These are phyloP conservation scores for Moesziomyces parantarcticus DNA, from an alignment of 1,284 basidiomycete genomes.

Conservation along the genomic window DNA sequence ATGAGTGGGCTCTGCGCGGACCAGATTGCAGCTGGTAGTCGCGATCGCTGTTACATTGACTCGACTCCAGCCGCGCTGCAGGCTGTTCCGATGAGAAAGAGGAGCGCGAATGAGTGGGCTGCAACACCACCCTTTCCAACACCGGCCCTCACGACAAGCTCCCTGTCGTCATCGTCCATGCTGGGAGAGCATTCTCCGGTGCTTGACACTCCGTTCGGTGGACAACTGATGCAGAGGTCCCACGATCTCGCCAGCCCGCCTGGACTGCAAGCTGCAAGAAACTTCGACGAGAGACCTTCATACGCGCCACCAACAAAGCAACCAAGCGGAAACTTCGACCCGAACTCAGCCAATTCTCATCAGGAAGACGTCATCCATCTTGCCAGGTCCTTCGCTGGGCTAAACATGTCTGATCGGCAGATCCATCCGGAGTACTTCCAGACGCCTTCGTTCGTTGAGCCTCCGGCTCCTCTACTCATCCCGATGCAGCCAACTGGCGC, in stretches of 20 bases:
- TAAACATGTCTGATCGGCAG: slow-evolving; percentile 11
- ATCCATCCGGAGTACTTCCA: not conserved
- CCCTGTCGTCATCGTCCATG: slow-evolving; percentile 29
- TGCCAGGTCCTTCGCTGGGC: slow-evolving; percentile 13
- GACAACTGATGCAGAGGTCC: slow-evolving; percentile 4
- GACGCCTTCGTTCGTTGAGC: slow-evolving; percentile 10
- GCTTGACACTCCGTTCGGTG: slow-evolving; percentile 2
- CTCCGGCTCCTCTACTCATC: slow-evolving; percentile 29
- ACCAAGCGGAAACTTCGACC: not conserved
- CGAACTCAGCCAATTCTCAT: not conserved
- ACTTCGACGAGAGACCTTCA: slow-evolving; percentile 5
- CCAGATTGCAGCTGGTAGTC: slow-evolving; percentile 1
- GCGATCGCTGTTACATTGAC: slow-evolving; percentile 17
- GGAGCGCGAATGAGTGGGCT: slow-evolving; percentile 20
- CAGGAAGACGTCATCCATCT: slow-evolving; percentile 8
- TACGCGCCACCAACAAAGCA: not conserved
- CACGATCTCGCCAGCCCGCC: slow-evolving; percentile 18
- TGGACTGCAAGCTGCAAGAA: slow-evolving; percentile 5
- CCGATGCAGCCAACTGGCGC: slow-evolving; percentile 46
- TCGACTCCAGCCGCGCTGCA: not conserved
- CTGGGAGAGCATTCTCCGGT: slow-evolving; percentile 27
- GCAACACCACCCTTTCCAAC: slow-evolving; percentile 26
- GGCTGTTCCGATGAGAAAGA: slow-evolving; percentile 7
- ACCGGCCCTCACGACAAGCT: slow-evolving; percentile 28
- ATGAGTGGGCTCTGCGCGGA: slow-evolving; percentile 7